Conservation (phyloP, 202 grass and related monocot genomes). For the Setaria italica region DNA sequence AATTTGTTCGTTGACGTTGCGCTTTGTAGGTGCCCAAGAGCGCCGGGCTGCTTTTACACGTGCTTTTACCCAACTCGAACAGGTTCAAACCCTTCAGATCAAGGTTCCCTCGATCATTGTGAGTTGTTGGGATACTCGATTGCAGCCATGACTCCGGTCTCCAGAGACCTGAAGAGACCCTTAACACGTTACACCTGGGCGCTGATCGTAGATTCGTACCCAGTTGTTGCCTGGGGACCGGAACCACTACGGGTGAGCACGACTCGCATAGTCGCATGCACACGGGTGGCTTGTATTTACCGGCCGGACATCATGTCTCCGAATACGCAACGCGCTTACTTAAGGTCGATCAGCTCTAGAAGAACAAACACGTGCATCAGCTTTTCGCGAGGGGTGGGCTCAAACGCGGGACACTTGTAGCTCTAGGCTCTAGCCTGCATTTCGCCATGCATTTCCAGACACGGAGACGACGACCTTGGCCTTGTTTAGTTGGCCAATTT, state of each 20-base stretch:
- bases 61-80: no score
- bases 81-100: no score
- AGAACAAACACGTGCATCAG: not conserved
- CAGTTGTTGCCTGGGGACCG: not conserved
- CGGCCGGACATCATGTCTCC: not conserved
- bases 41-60: no score
- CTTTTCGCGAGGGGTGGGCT: not conserved
- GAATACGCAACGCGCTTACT: not conserved
- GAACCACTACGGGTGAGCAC: not conserved
- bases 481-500: no score
- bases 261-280: not conserved
- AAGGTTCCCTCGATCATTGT: no score
- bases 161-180: no score
- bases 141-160: no score
- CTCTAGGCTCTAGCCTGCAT: not conserved
- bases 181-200: no score
- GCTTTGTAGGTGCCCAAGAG: no score
- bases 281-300: not conserved
- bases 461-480: not conserved
- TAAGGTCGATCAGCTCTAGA: not conserved
- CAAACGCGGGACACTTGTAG: conserved; percentile 3
- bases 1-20: no score
- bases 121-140: no score
- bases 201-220: no score
- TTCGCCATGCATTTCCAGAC: not conserved